phyloP scores from a whole-genome alignment of 768 basidiomycete species.

The Auriscalpium orientale region DNA sequence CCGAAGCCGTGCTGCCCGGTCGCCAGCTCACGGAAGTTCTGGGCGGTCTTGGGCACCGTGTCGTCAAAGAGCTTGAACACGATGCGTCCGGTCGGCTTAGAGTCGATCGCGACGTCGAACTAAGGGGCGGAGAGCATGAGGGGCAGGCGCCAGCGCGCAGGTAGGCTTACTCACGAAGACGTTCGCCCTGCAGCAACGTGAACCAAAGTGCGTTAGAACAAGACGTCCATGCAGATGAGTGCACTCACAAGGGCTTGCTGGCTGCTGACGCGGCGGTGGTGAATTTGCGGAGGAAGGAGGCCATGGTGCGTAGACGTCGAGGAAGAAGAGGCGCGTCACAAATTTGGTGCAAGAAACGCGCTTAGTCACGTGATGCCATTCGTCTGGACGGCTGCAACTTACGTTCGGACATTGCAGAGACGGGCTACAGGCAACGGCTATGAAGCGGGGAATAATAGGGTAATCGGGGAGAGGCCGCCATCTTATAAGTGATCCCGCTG shows the following conservation, averaged over 20 bases:
- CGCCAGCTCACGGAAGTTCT: slow-evolving; percentile 77
- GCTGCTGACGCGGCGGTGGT: slow-evolving; percentile 14
- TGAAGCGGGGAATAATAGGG: too few relatives aligned
- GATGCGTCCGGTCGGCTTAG: slow-evolving; percentile 57
- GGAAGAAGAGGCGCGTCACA: not conserved
- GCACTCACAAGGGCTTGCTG: slow-evolving; percentile 11
- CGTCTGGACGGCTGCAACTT: too few relatives aligned
- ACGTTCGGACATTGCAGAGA: too few relatives aligned
- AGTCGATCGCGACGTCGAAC: slow-evolving; percentile 63
- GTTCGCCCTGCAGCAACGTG: slow-evolving; percentile 15
- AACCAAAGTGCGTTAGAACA: not conserved
- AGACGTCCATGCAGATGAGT: not conserved
- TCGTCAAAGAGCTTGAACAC: slow-evolving; percentile 81
- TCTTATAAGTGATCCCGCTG: too few relatives aligned
- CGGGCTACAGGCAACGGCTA: too few relatives aligned
- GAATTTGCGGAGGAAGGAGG: slow-evolving; percentile 17
- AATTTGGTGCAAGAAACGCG: not conserved
- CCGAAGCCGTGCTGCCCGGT: slow-evolving; percentile 63
- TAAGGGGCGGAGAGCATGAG: slow-evolving; percentile 17
- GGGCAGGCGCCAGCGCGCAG: not conserved
- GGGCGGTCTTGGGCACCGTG: slow-evolving; percentile 71
- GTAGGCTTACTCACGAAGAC: slow-evolving; percentile 16
- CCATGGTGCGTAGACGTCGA: slow-evolving; percentile 9
- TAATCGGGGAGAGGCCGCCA: too few relatives aligned
- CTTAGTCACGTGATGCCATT: not conserved